phyloP scores from a whole-genome alignment of 169 alveolate genomes.

The Eimeria praecox region DNA sequence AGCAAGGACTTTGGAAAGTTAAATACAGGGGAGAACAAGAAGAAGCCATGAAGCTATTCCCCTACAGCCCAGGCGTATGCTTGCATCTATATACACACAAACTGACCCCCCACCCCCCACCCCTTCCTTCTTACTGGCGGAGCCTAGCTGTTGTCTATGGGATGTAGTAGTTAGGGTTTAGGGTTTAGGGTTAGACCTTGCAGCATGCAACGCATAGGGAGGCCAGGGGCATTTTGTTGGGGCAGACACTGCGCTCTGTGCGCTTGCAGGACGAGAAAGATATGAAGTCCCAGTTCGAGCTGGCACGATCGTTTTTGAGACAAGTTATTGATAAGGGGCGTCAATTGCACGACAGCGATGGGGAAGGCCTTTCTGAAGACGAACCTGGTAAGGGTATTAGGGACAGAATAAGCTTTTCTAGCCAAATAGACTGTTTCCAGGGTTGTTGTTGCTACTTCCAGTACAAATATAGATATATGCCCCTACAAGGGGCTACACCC shows the following conservation, averaged over 20 bases:
- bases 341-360: constrained; percentile 84
- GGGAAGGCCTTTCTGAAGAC: constrained; percentile 83
- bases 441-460: background rate
- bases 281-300: constrained; percentile 71
- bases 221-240: too few species aligned
- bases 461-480: background rate
- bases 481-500: background rate
- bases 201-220: background rate
- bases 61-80: constrained; percentile 76
- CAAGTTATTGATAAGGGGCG: constrained; percentile 83
- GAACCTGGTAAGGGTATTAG: constrained; percentile 72
- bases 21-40: constrained; percentile 78
- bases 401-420: background rate
- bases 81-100: background rate
- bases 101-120: background rate
- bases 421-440: background rate
- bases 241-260: too few species aligned
- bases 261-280: constrained; percentile 68
- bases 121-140: background rate
- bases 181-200: background rate
- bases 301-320: constrained; percentile 77
- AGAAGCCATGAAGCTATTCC: constrained; percentile 77
- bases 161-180: background rate
- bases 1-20: constrained; percentile 84
- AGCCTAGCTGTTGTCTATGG: background rate